A percentile compares a stretch with the other conserved stretches of the same genome.
Conservation (phyloP, 345 rosid species). For the Bretschneidera sinensis region DNA sequence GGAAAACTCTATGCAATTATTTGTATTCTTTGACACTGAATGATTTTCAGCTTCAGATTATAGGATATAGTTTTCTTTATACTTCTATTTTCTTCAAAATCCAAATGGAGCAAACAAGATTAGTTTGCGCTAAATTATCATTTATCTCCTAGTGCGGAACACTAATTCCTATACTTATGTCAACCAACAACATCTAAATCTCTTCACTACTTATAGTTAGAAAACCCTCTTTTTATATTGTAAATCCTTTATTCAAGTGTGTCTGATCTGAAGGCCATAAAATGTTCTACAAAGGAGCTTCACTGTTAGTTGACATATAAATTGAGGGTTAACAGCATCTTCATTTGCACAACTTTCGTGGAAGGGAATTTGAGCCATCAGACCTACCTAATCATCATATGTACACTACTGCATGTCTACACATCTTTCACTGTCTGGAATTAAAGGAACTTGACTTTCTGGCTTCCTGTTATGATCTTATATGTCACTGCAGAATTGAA, state of each 20-base stretch:
- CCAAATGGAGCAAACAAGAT: no score
- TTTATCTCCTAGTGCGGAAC: neutral
- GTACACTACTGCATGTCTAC: neutral
- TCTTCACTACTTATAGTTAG: no score
- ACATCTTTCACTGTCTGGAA: no score
- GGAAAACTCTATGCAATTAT: no score
- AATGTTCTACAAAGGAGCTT: neutral
- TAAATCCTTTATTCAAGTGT: neutral
- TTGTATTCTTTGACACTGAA: no score
- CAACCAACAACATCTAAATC: neutral
- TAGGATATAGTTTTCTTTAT: no score
- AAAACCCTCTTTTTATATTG: no score
- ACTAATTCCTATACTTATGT: neutral
- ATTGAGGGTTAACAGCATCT: neutral
- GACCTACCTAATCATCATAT: neutral
- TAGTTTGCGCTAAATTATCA: no score
- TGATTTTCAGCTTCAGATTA: no score
- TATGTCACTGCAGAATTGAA: constrained; percentile 47
- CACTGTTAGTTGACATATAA: neutral
- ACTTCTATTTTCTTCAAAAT: no score
- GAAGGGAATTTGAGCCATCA: neutral
- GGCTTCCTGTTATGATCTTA: neutral
- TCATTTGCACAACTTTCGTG: neutral
- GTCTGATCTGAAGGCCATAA: neutral
- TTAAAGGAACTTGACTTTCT: neutral